Percentiles rank a stretch among this genome's conserved stretches.
Conservation (phyloP, 2,329 filamentous ascomycete species). For the Hymenoscyphus scutula region DNA sequence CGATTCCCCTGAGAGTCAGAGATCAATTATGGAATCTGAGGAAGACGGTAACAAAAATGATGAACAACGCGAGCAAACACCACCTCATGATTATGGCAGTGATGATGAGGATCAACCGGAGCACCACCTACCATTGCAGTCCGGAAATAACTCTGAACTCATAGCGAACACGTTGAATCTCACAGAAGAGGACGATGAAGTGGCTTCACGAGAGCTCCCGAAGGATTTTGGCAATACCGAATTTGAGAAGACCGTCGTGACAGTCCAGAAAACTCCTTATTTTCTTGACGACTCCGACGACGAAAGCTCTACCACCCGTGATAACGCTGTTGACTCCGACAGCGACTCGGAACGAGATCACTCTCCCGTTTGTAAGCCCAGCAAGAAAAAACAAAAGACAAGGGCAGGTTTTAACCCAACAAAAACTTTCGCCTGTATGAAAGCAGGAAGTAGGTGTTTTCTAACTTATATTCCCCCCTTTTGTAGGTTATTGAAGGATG, state of each 20-base stretch:
- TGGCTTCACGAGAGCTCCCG: background rate
- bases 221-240: slow-evolving; percentile 37
- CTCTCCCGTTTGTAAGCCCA: slow-evolving; percentile 9
- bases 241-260: slow-evolving; percentile 62
- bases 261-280: slow-evolving; percentile 58
- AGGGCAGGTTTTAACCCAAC: slow-evolving; percentile 39
- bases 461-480: too few relatives aligned
- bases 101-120: slow-evolving; percentile 10
- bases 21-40: background rate
- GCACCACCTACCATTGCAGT: background rate
- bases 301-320: slow-evolving; percentile 29
- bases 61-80: background rate
- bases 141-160: too few relatives aligned
- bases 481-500: too few relatives aligned
- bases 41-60: background rate
- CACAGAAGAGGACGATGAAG: slow-evolving; percentile 18
- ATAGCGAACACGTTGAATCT: slow-evolving; percentile 46
- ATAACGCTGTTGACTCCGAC: slow-evolving; percentile 19
- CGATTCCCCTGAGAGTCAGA: background rate
- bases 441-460: too few relatives aligned
- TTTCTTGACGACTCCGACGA: slow-evolving; percentile 49
- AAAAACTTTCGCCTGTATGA: slow-evolving; percentile 55
- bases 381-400: slow-evolving; percentile 9
- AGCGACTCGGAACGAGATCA: slow-evolving; percentile 37
- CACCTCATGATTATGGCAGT: background rate